Percentiles rank a stretch among this genome's conserved stretches.
Evolutionary conservation across 1,139 yeast species (phyloP).

Genomic region (Hansenula lynferdii): DNA sequence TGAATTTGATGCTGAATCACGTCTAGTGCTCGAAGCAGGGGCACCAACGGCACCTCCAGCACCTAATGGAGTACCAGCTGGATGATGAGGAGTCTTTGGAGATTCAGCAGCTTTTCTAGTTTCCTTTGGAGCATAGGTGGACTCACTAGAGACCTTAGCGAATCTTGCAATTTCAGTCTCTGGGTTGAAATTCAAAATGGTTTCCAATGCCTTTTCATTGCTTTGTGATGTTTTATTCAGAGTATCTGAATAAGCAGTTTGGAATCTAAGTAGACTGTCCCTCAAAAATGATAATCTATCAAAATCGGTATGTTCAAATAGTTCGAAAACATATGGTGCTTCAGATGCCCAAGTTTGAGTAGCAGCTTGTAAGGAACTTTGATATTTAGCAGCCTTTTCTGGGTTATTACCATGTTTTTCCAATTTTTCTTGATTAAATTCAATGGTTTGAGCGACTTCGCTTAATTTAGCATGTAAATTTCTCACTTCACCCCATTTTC

Average conservation of each 20-base stretch:
- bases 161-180: conserved; percentile 52
- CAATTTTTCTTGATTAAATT: conserved; percentile 24
- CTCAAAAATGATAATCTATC: conserved; percentile 63
- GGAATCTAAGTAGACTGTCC: conserved; percentile 62
- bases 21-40: too few species aligned
- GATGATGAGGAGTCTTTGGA: conserved; percentile 13
- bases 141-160: conserved; percentile 38
- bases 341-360: conserved; percentile 57
- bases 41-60: conserved; percentile 1
- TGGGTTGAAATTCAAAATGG: conserved; percentile 57
- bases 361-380: conserved; percentile 17
- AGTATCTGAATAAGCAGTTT: conserved; percentile 54
- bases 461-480: conserved; percentile 35
- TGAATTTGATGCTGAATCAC: conserved; percentile 6
- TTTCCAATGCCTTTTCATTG: conserved; percentile 64
- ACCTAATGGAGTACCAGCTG: neutral
- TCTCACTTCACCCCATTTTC: conserved; percentile 42
- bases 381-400: conserved; percentile 19
- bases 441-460: conserved; percentile 33
- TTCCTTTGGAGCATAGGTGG: conserved; percentile 17
- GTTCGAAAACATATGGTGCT: conserved; percentile 75
- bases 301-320: conserved; percentile 70
- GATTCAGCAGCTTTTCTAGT: conserved; percentile 23
- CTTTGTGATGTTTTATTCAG: conserved; percentile 40
- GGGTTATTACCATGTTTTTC: conserved; percentile 19